Percentiles rank a stretch among this genome's conserved stretches.
Evolutionary conservation across 2,329 filamentous ascomycete species (phyloP).

Genomic region (Davidsoniella virescens): DNA sequence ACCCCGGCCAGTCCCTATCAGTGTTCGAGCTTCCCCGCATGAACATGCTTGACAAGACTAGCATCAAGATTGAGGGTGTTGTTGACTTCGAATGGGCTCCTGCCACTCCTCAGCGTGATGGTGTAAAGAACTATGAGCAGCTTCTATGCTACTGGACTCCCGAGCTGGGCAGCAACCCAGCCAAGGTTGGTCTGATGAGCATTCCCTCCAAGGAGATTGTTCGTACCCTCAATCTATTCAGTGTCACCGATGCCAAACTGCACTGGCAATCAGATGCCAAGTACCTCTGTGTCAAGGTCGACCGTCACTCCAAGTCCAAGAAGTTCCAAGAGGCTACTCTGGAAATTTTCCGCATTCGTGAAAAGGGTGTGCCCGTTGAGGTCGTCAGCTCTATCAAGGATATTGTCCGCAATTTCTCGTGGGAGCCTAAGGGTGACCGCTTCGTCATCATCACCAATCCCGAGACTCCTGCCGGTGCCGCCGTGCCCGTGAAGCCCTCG

Average conservation of each 20-base stretch:
- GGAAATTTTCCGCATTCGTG: constrained; percentile 92
- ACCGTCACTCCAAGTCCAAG: constrained; percentile 97
- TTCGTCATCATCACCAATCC: constrained; percentile 95
- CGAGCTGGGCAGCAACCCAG: constrained; percentile 93
- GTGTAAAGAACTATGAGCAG: constrained; percentile 84
- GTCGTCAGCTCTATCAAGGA: constrained; percentile 97
- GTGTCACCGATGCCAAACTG: constrained; percentile 90
- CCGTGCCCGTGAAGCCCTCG: constrained; percentile 81
- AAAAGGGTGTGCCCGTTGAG: constrained; percentile 96
- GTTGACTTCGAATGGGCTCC: constrained; percentile 98
- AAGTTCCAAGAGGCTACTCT: constrained; percentile 94
- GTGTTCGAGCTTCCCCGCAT: constrained; percentile 81
- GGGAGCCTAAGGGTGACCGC: constrained; percentile 94
- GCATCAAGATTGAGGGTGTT: constrained; percentile 90
- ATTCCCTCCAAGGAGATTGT: constrained; percentile 89
- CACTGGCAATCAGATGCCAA: constrained; percentile 95
- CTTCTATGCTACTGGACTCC: constrained; percentile 98
- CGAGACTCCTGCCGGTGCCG: constrained; percentile 61
- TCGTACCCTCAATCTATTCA: constrained; percentile 91
- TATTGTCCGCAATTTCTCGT: constrained; percentile 97
- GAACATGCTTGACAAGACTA: constrained; percentile 77
- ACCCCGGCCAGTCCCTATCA: constrained; percentile 73
- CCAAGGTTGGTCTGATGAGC: constrained; percentile 92
- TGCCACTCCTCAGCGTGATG: constrained; percentile 62
- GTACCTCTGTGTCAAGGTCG: constrained; percentile 96